Evolutionary conservation across 176 grass and related monocot genomes (phyloP).

Genomic region (Miscanthus lutarioriparius): DNA sequence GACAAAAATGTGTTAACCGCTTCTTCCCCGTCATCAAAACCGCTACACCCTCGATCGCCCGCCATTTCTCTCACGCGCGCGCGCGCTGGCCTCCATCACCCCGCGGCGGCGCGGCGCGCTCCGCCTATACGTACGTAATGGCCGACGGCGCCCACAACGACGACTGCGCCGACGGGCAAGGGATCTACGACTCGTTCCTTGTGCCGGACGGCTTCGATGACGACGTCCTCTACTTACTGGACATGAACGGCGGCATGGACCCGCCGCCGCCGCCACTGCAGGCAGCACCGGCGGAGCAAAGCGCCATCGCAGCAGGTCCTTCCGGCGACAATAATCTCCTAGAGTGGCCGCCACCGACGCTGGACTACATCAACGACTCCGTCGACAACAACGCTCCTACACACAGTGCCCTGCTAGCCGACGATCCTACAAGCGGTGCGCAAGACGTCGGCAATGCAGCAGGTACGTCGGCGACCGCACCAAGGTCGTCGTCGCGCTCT

Average conservation of each 20-base stretch:
- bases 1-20: not conserved
- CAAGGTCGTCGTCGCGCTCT: not conserved
- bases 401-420: not conserved
- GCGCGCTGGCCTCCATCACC: not conserved
- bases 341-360: not conserved
- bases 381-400: not conserved
- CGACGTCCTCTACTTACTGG: constrained; percentile 6
- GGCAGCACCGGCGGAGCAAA: not conserved
- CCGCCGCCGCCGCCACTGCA: not conserved
- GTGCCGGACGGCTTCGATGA: not conserved
- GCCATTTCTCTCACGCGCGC: not conserved
- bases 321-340: not conserved
- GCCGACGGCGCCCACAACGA: not conserved
- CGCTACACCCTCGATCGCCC: not conserved
- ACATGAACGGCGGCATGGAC: not conserved
- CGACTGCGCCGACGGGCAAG: not conserved
- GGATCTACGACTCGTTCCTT: not conserved
- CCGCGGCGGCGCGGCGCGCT: not conserved
- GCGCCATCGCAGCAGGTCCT: not conserved
- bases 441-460: not conserved
- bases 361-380: not conserved
- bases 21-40: not conserved
- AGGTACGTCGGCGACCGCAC: not conserved
- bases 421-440: not conserved
- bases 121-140: not conserved